Conservation (phyloP, 306 rosid genomes). For the Luffa aegyptiaca region DNA sequence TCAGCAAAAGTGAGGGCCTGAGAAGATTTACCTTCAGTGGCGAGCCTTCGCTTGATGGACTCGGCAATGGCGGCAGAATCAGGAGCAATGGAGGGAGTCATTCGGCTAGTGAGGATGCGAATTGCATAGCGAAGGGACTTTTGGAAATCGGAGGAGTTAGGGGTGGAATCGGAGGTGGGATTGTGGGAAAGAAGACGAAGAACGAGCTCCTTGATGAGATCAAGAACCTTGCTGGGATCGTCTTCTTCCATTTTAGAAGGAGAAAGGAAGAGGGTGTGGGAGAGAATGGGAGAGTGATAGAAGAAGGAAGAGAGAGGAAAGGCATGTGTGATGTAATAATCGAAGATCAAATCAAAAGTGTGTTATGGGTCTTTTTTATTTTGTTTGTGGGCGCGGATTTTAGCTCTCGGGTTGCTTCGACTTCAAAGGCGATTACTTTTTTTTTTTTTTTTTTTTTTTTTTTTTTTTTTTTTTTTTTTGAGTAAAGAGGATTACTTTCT, state of each 20-base stretch:
- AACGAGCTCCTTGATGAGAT: slow-evolving; percentile 78
- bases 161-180: slow-evolving; percentile 29
- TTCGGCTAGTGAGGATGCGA: slow-evolving; percentile 70
- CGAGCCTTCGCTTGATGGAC: slow-evolving; percentile 81
- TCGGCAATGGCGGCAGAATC: slow-evolving; percentile 87
- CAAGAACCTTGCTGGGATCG: slow-evolving; percentile 64
- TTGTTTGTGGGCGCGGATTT: neutral
- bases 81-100: slow-evolving; percentile 72
- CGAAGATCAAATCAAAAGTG: neutral
- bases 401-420: neutral
- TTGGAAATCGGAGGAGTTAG: slow-evolving; percentile 40
- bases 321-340: neutral
- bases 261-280: neutral
- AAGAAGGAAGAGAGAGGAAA: neutral
- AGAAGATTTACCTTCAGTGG: slow-evolving; percentile 76
- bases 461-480: too few relatives aligned
- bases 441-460: neutral
- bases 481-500: too few relatives aligned
- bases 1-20: slow-evolving; percentile 89
- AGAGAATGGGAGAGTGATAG: neutral
- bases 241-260: slow-evolving; percentile 61
- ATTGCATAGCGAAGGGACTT: slow-evolving; percentile 70
- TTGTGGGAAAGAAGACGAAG: slow-evolving; percentile 51
- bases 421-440: neutral
- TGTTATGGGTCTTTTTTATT: neutral